A percentile compares a stretch with the other conserved stretches of the same genome.
phyloP scores from a whole-genome alignment of 2,329 filamentous ascomycete genomes.

The Pleoardoris graminearum region DNA sequence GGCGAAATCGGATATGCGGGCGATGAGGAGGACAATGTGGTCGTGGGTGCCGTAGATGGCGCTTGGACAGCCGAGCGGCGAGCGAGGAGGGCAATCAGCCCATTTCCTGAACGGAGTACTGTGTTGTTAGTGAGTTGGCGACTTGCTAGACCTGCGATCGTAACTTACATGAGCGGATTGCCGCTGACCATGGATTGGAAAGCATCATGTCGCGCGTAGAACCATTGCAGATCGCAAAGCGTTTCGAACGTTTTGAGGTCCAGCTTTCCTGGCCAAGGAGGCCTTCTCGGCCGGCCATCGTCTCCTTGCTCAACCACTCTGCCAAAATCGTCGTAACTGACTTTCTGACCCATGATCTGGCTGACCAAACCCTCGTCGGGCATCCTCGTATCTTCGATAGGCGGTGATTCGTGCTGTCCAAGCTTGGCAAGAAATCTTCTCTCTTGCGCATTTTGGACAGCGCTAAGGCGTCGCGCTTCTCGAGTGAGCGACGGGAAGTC shows the following conservation, averaged over 20 bases:
- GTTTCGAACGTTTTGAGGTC: conserved; percentile 82
- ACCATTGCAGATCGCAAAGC: conserved; percentile 88
- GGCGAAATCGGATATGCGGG: conserved; percentile 76
- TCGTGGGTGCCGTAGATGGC: conserved; percentile 88
- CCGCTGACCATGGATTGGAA: conserved; percentile 90
- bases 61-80: conserved; percentile 74
- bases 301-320: conserved; percentile 49
- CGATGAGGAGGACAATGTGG: conserved; percentile 80
- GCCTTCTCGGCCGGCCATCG: conserved; percentile 39
- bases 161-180: conserved; percentile 77
- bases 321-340: conserved; percentile 63
- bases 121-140: neutral
- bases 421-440: conserved; percentile 39
- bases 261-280: conserved; percentile 32
- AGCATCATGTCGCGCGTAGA: conserved; percentile 91
- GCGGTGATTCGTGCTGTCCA: conserved; percentile 27
- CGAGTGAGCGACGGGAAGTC: conserved; percentile 74
- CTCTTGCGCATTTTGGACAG: conserved; percentile 49
- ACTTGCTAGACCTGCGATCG: neutral
- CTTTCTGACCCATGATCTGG: conserved; percentile 58
- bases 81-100: conserved; percentile 86
- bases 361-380: conserved; percentile 59
- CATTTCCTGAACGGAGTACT: conserved; percentile 81
- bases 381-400: conserved; percentile 54
- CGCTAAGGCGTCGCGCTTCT: conserved; percentile 68